Evolutionary conservation across 2,329 filamentous ascomycete genomes (phyloP), one percentile per base, ranked within the genome.

Genomic region (Neocucurbitaria cava): DNA sequence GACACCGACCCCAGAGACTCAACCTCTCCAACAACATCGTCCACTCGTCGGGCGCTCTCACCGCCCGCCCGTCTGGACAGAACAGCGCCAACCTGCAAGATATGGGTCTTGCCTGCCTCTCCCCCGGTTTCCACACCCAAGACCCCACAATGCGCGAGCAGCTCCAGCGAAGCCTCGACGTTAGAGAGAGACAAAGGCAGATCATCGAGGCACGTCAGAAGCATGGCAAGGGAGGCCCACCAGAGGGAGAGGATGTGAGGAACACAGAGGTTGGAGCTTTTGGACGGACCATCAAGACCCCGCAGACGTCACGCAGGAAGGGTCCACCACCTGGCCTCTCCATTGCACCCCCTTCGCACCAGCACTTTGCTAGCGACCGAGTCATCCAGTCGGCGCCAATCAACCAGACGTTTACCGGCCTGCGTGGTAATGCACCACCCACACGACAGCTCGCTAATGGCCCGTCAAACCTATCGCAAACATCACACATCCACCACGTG

Each of bases 101-200:
- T 76, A 90, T 98, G 23, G 95, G 95, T 53, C 83, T 98, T 52
- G 94, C 94, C 38, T 99, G 95, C 70, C 82, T 99, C 50, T 98
- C 95, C 2, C 95, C 95, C 0, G 95, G 95, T 49, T 98, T 99
- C 70, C 88, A 96, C 63, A 98, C 95, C 15, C 91, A 98, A 68
- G 92, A 99, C 76, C 94, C 95, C n/a, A 85, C 90, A 18, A 96
- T 97, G 92, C 89, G 95, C 72, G 92, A 96, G 77, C 93, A 98
- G 76, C 81, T 99, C 48, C 92, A 98, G 77, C 87, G 94, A 65
- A 98, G 95, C 77, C 87, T 97, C 77, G 92, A 90, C 41, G 93
- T 99, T 26, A 85, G 93, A 60, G 94, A 99, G 65, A 92, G 96
- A 74, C 95, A 99, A 77, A 85, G 94, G 64, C 90, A 92, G 62